Evolutionary conservation across 306 rosid species (phyloP).

Genomic region (Trichosanthes cucumerina): DNA sequence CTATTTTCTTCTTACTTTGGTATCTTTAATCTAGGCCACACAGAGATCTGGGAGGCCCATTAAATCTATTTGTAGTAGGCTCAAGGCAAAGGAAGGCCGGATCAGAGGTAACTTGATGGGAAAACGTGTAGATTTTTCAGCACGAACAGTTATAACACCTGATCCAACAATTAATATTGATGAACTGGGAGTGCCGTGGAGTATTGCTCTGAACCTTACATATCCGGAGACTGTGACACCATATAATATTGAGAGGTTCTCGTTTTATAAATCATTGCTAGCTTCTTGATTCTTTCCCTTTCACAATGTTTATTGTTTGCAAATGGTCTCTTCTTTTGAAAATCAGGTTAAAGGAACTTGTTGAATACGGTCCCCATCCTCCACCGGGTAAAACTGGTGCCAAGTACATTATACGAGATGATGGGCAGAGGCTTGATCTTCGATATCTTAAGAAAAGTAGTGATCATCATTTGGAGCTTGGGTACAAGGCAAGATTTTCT

Average conservation of each 20-base stretch:
- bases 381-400: slow-evolving; percentile 99
- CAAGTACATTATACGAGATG: slow-evolving; percentile 93
- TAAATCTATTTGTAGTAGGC: slow-evolving; percentile 97
- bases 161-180: slow-evolving; percentile 95
- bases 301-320: not conserved
- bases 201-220: slow-evolving; percentile 90
- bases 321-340: not conserved
- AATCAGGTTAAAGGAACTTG: slow-evolving; percentile 87
- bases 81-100: slow-evolving; percentile 99
- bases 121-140: slow-evolving; percentile 95
- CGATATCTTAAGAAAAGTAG: slow-evolving; percentile 95
- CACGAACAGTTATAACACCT: slow-evolving; percentile 95
- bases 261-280: not conserved
- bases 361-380: slow-evolving; percentile 96
- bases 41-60: slow-evolving; percentile 99
- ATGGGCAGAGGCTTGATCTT: slow-evolving; percentile 98
- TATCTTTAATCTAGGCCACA: slow-evolving; percentile 50
- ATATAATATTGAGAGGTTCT: slow-evolving; percentile 84
- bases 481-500: slow-evolving; percentile 58
- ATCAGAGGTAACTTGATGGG: slow-evolving; percentile 99
- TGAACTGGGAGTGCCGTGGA: slow-evolving; percentile 96
- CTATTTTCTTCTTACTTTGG: not conserved
- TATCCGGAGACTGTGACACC: slow-evolving; percentile 99
- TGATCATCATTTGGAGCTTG: slow-evolving; percentile 98
- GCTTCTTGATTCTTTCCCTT: not conserved